Evolutionary conservation across 2,329 filamentous ascomycete genomes (phyloP).

Genomic region (Fusarium miscanthi): DNA sequence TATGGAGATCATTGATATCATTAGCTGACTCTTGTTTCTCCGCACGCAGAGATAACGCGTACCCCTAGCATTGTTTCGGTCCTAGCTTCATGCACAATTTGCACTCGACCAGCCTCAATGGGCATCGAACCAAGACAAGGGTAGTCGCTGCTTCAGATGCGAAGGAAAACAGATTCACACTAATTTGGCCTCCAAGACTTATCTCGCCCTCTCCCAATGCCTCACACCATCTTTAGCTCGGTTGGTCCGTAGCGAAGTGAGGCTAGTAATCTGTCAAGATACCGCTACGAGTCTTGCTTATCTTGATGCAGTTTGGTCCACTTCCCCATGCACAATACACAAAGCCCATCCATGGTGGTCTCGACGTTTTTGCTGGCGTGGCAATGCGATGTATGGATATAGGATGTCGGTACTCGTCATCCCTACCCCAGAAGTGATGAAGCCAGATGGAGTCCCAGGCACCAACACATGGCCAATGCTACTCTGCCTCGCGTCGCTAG

Average conservation of each 20-base stretch:
- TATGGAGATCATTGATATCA: slow-evolving; percentile 28
- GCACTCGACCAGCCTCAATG: slow-evolving; percentile 30
- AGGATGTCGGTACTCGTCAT: slow-evolving; percentile 28
- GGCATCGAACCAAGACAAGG: slow-evolving; percentile 27
- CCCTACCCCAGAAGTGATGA: slow-evolving; percentile 19
- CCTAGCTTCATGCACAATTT: slow-evolving; percentile 39
- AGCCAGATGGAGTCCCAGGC: slow-evolving; percentile 13
- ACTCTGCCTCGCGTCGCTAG: slow-evolving; percentile 6
- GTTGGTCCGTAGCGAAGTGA: not conserved
- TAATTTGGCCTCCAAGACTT: slow-evolving; percentile 7
- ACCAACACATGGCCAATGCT: slow-evolving; percentile 26
- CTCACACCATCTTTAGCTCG: slow-evolving; percentile 19
- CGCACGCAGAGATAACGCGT: slow-evolving; percentile 35
- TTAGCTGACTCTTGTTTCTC: slow-evolving; percentile 16
- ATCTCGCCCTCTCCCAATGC: slow-evolving; percentile 23
- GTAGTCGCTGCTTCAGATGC: not conserved
- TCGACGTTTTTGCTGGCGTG: slow-evolving; percentile 20
- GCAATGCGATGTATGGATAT: slow-evolving; percentile 1
- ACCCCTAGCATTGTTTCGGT: not conserved
- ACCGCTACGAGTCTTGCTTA: slow-evolving; percentile 8
- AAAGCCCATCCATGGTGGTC: slow-evolving; percentile 17
- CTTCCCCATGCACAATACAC: slow-evolving; percentile 23
- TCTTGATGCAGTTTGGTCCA: slow-evolving; percentile 27
- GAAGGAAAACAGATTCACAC: not conserved
- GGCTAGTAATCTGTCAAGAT: slow-evolving; percentile 17